Evolutionary conservation across 176 grass and related monocot species (phyloP).

Genomic region (Themeda triandra): DNA sequence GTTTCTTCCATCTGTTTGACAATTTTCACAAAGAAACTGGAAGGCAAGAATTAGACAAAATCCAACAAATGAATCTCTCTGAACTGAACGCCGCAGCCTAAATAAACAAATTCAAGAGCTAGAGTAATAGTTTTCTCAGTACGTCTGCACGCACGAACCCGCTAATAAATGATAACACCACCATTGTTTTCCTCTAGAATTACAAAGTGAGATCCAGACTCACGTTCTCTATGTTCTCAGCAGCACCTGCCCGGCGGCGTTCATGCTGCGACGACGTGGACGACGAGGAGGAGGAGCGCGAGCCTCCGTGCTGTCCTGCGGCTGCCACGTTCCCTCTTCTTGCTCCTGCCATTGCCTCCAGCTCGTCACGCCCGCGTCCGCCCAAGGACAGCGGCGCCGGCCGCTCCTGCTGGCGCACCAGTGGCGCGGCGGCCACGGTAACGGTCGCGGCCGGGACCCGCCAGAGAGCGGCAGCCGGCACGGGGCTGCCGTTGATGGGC

Average conservation of each 20-base stretch:
- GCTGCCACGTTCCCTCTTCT: conserved; percentile 18
- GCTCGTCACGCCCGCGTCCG: conserved; percentile 33
- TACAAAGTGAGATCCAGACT: conserved; percentile 96
- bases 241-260: conserved; percentile 28
- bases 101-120: conserved; percentile 26
- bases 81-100: background rate
- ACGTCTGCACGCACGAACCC: conserved; percentile 4
- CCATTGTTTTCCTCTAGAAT: background rate
- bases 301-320: background rate
- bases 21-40: conserved; percentile 26
- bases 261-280: conserved; percentile 47
- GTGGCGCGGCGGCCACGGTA: background rate
- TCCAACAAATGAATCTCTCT: conserved; percentile 17
- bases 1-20: conserved; percentile 2
- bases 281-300: conserved; percentile 38
- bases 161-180: conserved; percentile 8
- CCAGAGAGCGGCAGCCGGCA: conserved; percentile 46
- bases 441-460: conserved; percentile 36
- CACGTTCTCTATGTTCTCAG: conserved; percentile 52
- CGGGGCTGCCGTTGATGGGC: conserved; percentile 65
- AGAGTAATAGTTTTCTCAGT: conserved; percentile 6
- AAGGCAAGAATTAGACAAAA: conserved; percentile 25
- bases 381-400: conserved; percentile 20
- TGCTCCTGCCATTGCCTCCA: conserved; percentile 34
- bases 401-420: conserved; percentile 41